A percentile compares a stretch with the other conserved stretches of the same genome.
Conservation (phyloP, 257 asterid species). For the Gardenia jasminoides region DNA sequence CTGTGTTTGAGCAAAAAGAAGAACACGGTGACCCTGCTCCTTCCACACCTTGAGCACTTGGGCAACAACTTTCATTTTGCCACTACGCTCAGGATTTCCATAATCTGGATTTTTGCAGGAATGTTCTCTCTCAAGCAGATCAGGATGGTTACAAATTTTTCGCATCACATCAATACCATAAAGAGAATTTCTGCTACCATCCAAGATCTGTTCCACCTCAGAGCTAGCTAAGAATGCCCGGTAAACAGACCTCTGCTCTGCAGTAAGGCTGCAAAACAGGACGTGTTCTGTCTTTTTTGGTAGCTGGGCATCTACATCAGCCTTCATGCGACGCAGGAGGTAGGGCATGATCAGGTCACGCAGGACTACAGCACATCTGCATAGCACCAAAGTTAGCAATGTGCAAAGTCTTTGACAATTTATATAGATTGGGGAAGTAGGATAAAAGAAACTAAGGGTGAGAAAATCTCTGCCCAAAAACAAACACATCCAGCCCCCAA, state of each 20-base stretch:
- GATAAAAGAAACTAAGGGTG: neutral
- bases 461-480: neutral
- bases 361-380: conserved; percentile 94
- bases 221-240: conserved; percentile 99
- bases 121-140: conserved; percentile 96
- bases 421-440: conserved; percentile 6
- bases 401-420: neutral
- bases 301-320: conserved; percentile 86
- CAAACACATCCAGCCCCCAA: neutral
- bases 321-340: conserved; percentile 96
- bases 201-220: conserved; percentile 89
- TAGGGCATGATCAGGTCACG: conserved; percentile 99
- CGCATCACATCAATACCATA: conserved; percentile 97
- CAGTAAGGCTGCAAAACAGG: conserved; percentile 91
- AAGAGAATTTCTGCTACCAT: conserved; percentile 83
- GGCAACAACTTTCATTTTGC: conserved; percentile 83
- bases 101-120: conserved; percentile 79
- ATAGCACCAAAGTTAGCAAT: conserved; percentile 15
- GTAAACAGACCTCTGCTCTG: conserved; percentile 79
- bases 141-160: conserved; percentile 97
- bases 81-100: conserved; percentile 89
- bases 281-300: conserved; percentile 97
- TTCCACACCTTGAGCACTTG: conserved; percentile 95
- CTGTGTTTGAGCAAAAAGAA: conserved; percentile 88
- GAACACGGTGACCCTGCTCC: conserved; percentile 96